A percentile compares a stretch with the other conserved stretches of the same genome.
These are phyloP conservation scores for Ophiostoma angusticollis DNA, from an alignment of 2,329 filamentous ascomycete genomes.

Conservation along the genomic window DNA sequence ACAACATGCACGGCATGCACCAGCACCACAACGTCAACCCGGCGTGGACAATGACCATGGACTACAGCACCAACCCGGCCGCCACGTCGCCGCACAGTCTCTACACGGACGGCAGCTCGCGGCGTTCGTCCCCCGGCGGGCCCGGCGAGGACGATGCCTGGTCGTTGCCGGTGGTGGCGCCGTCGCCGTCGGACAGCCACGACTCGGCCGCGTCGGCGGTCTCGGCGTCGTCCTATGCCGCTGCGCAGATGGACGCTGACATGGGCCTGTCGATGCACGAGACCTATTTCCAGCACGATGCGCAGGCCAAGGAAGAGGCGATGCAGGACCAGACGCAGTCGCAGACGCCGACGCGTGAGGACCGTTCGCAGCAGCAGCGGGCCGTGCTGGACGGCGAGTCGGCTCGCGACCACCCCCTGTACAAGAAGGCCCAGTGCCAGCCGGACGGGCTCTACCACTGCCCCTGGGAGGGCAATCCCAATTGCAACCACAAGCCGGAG, in stretches of 20 bases:
- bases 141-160: constrained; percentile 37
- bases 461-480: constrained; percentile 60
- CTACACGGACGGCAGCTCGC: no score
- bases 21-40: constrained; percentile 38
- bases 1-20: neutral
- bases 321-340: no score
- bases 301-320: no score
- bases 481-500: constrained; percentile 81
- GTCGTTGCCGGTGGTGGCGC: constrained; percentile 26
- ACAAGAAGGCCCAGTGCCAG: constrained; percentile 51
- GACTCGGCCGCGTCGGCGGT: constrained; percentile 27
- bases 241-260: neutral
- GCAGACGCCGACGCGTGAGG: no score
- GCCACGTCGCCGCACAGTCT: constrained; percentile 39
- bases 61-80: constrained; percentile 35
- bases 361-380: constrained; percentile 32
- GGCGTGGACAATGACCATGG: constrained; percentile 33
- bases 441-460: constrained; percentile 84
- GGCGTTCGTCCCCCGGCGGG: constrained; percentile 33
- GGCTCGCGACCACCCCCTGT: constrained; percentile 54
- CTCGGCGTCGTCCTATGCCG: constrained; percentile 24
- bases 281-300: no score
- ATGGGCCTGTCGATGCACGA: constrained; percentile 13
- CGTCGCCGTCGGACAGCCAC: constrained; percentile 32
- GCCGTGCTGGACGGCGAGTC: constrained; percentile 41